Evolutionary conservation across 2,329 filamentous ascomycete species (phyloP).

Genomic region (Leptographium flavum): DNA sequence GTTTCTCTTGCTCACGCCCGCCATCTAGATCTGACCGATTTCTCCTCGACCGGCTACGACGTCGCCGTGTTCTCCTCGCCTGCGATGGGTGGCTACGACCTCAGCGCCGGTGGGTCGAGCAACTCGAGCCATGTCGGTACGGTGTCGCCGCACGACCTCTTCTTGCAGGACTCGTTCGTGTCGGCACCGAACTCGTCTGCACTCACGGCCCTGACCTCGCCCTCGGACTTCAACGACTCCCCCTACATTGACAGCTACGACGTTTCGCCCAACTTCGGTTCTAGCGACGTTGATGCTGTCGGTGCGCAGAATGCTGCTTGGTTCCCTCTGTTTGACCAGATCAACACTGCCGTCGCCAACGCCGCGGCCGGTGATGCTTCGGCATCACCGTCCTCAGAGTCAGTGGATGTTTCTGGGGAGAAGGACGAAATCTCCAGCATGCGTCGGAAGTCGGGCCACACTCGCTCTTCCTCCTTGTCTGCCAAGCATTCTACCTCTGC

Average conservation of each 20-base stretch:
- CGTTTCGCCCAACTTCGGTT: constrained; percentile 62
- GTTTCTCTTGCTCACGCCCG: background rate
- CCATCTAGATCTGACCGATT: constrained; percentile 36
- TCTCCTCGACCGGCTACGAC: constrained; percentile 34
- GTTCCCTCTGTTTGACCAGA: constrained; percentile 59
- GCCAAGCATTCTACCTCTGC: constrained; percentile 52
- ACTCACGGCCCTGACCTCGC: constrained; percentile 74
- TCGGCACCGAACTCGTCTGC: constrained; percentile 72
- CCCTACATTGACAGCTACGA: constrained; percentile 63
- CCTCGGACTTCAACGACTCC: constrained; percentile 64
- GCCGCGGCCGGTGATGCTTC: constrained; percentile 13
- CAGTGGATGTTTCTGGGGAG: constrained; percentile 21
- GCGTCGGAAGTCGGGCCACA: constrained; percentile 32
- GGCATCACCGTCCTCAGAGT: constrained; percentile 23
- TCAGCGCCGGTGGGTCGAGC: constrained; percentile 25
- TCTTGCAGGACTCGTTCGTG: constrained; percentile 52
- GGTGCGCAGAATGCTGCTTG: constrained; percentile 40
- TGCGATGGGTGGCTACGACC: constrained; percentile 36
- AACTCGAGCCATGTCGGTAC: constrained; percentile 48
- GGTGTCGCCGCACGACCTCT: constrained; percentile 71
- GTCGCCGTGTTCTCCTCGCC: constrained; percentile 41
- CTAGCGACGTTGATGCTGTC: constrained; percentile 37
- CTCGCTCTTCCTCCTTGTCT: constrained; percentile 22
- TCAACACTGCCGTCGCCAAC: constrained; percentile 13
- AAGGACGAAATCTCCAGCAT: constrained; percentile 24